These are phyloP conservation scores for Cercophora samala DNA, from an alignment of 495 filamentous ascomycete genomes.

Conservation along the genomic window DNA sequence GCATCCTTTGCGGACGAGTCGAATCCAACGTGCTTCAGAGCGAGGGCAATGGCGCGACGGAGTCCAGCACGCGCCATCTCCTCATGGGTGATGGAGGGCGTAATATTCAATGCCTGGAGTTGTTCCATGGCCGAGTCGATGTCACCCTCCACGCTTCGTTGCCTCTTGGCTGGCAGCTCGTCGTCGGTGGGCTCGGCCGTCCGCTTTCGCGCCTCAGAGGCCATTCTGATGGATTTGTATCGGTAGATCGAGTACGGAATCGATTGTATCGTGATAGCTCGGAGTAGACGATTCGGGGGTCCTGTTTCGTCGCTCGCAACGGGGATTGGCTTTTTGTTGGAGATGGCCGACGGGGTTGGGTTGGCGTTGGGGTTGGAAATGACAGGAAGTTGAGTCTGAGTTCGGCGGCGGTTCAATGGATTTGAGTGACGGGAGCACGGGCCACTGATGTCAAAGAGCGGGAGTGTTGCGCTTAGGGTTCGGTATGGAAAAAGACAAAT, in stretches of 20 bases:
- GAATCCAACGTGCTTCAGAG: conserved; percentile 43
- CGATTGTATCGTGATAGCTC: background rate
- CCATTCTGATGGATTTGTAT: background rate
- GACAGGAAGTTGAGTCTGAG: background rate
- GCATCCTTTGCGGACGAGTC: conserved; percentile 39
- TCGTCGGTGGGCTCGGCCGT: conserved; percentile 24
- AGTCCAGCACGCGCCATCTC: conserved; percentile 38
- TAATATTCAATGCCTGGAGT: background rate
- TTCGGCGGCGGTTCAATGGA: background rate
- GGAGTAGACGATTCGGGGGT: background rate
- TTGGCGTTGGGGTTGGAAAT: background rate
- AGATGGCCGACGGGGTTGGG: background rate
- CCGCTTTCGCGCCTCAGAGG: conserved; percentile 29
- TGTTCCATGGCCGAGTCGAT: background rate
- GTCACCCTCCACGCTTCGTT: conserved; percentile 14
- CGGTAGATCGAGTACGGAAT: background rate
- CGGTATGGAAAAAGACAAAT: too few species aligned
- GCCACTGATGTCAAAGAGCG: background rate
- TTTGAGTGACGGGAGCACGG: background rate
- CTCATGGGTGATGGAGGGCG: conserved; percentile 15
- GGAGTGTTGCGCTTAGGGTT: too few species aligned
- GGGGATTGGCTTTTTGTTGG: background rate
- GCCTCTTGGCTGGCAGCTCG: conserved; percentile 31
- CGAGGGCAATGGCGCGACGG: conserved; percentile 39
- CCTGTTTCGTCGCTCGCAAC: background rate